Conservation (phyloP, 2,329 filamentous ascomycete species). For the Penicillium sp. region DNA sequence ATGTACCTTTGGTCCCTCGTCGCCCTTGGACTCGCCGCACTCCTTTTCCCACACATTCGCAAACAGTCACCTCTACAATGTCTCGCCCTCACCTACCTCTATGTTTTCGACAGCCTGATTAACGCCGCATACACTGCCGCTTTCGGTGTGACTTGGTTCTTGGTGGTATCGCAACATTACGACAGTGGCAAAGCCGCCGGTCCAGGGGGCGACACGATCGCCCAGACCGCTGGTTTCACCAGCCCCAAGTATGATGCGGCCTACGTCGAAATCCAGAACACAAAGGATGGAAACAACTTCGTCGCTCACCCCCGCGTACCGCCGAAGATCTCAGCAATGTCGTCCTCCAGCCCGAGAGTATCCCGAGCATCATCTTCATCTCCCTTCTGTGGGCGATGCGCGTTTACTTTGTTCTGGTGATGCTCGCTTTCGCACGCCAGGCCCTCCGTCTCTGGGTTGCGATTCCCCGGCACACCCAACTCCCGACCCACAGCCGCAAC, state of each 20-base stretch:
- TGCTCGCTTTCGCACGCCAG: constrained; percentile 77
- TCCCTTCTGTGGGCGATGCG: constrained; percentile 70
- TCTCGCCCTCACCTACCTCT: constrained; percentile 79
- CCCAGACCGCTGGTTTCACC: constrained; percentile 64
- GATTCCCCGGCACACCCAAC: constrained; percentile 37
- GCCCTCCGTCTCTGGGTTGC: constrained; percentile 64
- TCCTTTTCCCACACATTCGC: constrained; percentile 76
- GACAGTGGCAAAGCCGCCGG: constrained; percentile 46
- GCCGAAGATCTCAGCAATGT: constrained; percentile 58
- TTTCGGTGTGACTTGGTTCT: constrained; percentile 84
- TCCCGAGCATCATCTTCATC: constrained; percentile 77
- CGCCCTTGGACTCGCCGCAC: constrained; percentile 64
- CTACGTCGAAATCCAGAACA: constrained; percentile 52
- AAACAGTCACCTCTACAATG: constrained; percentile 75
- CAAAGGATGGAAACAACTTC: constrained; percentile 45
- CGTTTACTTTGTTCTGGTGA: constrained; percentile 78
- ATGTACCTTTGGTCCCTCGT: constrained; percentile 87
- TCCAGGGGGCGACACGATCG: constrained; percentile 56
- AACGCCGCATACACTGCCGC: constrained; percentile 78
- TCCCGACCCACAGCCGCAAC: constrained; percentile 44
- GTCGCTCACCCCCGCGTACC: constrained; percentile 47
- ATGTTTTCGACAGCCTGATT: constrained; percentile 75
- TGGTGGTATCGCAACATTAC: constrained; percentile 63
- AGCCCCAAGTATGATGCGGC: constrained; percentile 61
- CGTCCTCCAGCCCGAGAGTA: constrained; percentile 63